Evolutionary conservation across 495 filamentous ascomycete species (phyloP), one percentile per base, ranked within the genome.

Genomic region (Penicillium odoratum): DNA sequence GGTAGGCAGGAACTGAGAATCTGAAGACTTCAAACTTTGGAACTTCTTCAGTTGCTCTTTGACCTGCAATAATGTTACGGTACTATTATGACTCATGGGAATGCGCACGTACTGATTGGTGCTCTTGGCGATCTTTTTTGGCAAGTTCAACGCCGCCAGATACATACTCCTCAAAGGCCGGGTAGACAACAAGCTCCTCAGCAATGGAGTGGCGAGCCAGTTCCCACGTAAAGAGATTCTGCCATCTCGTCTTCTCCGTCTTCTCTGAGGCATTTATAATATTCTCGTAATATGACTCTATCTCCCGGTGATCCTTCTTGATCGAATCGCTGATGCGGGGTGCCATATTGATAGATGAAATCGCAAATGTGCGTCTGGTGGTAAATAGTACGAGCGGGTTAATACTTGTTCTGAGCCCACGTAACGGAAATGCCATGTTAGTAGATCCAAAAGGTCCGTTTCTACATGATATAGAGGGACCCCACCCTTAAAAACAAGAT

Each of bases 161-260:
- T 0, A 88, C 50, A 48, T 85, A 54, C 60, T 84, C 83, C 61
- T 89, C 87, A 7, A 90, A 78, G 0, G 78, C 78, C 1, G 88
- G 88, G 67, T 90, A 90, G 15, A 91, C 76, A 36, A 88, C 81
- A 3, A 91, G 68, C 71, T 91, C 88, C 67, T 91, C 85, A 52
- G 75, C 83, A 61, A 89, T 74, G 0, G 81, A 79, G 63, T 89
- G 83, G 8, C 87, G 81, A 10, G 89, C 83, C 4, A 91, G 72
- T 61, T 86, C 85, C 88, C 88, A 91, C 31, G 84, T 83, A 55
- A 90, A 87, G 48, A 82, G 80, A 54, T 90, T 90, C 67, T 84
- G 81, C 69, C 73, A 90, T 15, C 77, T 70, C 1, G 63, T 69
- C 33, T 81, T 75, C 15, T 80, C 72, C 47, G 82, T 78, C 21